These are phyloP conservation scores for Sisymbrium altissimum DNA, from an alignment of 345 rosid genomes.

Conservation along the genomic window DNA sequence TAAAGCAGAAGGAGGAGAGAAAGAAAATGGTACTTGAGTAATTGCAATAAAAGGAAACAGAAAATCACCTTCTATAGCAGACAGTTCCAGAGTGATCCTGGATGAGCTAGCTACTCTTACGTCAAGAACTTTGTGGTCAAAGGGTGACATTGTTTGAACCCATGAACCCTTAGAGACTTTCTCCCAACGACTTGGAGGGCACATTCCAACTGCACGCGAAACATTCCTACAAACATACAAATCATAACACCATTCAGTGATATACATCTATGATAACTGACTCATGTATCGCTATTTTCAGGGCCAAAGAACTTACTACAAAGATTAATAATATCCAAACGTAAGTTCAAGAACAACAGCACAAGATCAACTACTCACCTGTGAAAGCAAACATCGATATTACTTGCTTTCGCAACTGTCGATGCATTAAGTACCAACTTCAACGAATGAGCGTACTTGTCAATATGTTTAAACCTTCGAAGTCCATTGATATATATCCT, in stretches of 20 bases:
- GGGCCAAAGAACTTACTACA: background rate
- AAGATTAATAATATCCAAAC: background rate
- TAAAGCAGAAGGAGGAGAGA: background rate
- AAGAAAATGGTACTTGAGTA: background rate
- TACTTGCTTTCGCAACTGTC: constrained; percentile 33
- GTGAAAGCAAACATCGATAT: constrained; percentile 76
- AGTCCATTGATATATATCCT: constrained; percentile 70
- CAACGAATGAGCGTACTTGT: constrained; percentile 61
- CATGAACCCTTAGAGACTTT: constrained; percentile 69
- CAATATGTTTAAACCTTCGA: constrained; percentile 52
- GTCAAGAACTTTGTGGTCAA: constrained; percentile 74
- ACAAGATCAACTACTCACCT: constrained; percentile 44
- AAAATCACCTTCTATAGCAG: constrained; percentile 61
- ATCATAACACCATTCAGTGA: background rate
- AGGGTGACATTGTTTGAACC: constrained; percentile 84
- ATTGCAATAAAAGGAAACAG: background rate
- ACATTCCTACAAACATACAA: constrained; percentile 50
- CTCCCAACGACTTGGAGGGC: constrained; percentile 75
- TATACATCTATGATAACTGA: background rate
- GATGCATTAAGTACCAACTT: constrained; percentile 55
- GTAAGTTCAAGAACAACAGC: background rate
- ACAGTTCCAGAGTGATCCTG: constrained; percentile 44
- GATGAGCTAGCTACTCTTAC: constrained; percentile 50
- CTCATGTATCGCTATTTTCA: background rate
- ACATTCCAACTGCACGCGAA: constrained; percentile 79